A percentile compares a stretch with the other conserved stretches of the same genome.
phyloP scores from a whole-genome alignment of 495 filamentous ascomycete genomes.

The Zalerion maritima region DNA sequence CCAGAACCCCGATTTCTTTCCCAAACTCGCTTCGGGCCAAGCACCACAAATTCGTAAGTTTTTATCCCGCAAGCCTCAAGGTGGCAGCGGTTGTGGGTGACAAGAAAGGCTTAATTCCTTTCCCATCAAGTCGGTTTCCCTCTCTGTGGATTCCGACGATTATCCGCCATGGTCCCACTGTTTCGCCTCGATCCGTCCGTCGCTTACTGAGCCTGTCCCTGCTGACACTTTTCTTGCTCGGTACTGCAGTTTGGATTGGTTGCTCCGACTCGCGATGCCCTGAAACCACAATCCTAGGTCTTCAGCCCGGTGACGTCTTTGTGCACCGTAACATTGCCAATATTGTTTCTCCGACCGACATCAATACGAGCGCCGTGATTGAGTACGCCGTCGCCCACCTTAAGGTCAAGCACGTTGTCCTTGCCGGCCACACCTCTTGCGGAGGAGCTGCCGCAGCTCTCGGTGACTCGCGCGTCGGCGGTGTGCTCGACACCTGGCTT shows the following conservation, averaged over 20 bases:
- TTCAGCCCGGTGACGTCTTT: slow-evolving; percentile 81
- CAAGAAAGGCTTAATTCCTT: no score
- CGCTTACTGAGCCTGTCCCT: not conserved
- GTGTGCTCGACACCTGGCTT: slow-evolving; percentile 71
- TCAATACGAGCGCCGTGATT: slow-evolving; percentile 64
- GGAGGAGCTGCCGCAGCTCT: slow-evolving; percentile 64
- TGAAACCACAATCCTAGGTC: slow-evolving; percentile 68
- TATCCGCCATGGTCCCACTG: no score
- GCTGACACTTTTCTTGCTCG: not conserved
- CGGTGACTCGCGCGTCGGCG: slow-evolving; percentile 50
- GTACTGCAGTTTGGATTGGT: slow-evolving; percentile 59
- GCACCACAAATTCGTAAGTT: slow-evolving; percentile 51
- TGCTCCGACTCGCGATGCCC: slow-evolving; percentile 84
- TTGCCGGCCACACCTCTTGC: slow-evolving; percentile 74
- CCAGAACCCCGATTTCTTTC: slow-evolving; percentile 59
- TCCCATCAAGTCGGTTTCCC: no score
- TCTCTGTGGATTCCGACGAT: no score
- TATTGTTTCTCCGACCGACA: slow-evolving; percentile 61
- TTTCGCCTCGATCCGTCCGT: no score
- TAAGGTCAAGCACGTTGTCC: slow-evolving; percentile 66
- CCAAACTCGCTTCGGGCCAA: slow-evolving; percentile 53
- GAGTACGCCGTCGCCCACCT: slow-evolving; percentile 65
- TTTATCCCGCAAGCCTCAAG: no score
- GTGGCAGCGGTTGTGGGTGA: no score
- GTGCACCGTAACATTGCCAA: slow-evolving; percentile 94